Percentiles rank a stretch among this genome's conserved stretches.
Conservation (phyloP, 345 rosid species). For the Boechera retrofracta region DNA sequence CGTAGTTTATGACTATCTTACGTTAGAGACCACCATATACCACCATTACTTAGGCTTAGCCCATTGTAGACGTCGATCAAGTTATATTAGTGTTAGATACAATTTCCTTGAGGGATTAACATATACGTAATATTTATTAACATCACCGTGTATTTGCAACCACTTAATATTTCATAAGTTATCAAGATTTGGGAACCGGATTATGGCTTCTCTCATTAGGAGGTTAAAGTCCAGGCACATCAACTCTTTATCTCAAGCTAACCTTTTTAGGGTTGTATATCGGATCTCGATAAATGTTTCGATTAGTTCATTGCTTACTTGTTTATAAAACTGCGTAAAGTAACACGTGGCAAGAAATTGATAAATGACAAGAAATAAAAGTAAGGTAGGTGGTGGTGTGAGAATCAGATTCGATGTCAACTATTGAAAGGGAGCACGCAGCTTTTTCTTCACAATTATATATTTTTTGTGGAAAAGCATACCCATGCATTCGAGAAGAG, state of each 20-base stretch:
- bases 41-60: background rate
- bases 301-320: background rate
- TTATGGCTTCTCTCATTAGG: background rate
- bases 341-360: slow-evolving; percentile 26
- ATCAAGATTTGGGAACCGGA: background rate
- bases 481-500: background rate
- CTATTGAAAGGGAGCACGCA: slow-evolving; percentile 32
- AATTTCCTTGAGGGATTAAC: background rate
- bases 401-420: slow-evolving; percentile 48
- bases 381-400: slow-evolving; percentile 39
- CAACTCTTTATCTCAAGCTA: background rate
- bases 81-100: background rate
- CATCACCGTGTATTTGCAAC: background rate
- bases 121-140: background rate
- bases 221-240: background rate
- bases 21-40: background rate
- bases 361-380: slow-evolving; percentile 38
- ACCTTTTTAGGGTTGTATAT: background rate
- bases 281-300: background rate
- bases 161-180: background rate
- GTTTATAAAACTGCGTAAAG: background rate
- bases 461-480: slow-evolving; percentile 17
- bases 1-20: background rate
- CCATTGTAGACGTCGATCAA: background rate
- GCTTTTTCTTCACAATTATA: slow-evolving; percentile 36